phyloP scores from a whole-genome alignment of 768 basidiomycete genomes.

The Russula emetica region DNA sequence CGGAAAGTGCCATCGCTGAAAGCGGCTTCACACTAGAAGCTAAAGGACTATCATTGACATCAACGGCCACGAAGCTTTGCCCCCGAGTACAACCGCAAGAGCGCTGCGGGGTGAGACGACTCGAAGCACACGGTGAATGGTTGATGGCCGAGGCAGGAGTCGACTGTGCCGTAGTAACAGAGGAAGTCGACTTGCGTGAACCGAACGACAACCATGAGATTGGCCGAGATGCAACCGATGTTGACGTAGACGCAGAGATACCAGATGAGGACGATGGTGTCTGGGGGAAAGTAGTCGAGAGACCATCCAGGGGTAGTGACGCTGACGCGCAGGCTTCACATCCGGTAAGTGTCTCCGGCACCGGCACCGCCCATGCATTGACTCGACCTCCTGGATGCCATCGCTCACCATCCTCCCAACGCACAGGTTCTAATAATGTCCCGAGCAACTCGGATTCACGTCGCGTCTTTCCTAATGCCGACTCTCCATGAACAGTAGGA shows the following conservation, averaged over 20 bases:
- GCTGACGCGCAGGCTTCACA: conserved; percentile 22
- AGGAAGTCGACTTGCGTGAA: conserved; percentile 22
- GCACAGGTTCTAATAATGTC: conserved; percentile 14
- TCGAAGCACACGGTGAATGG: neutral
- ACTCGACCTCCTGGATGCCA: conserved; percentile 7
- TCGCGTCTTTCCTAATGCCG: conserved; percentile 10
- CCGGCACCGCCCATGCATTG: conserved; percentile 4
- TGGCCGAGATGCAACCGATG: conserved; percentile 18
- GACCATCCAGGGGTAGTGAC: conserved; percentile 12
- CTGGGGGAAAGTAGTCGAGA: conserved; percentile 1
- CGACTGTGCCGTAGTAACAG: conserved; percentile 11
- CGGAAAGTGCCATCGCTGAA: neutral
- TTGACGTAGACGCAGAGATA: conserved; percentile 3
- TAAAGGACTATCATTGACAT: conserved; percentile 25
- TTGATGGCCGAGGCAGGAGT: neutral
- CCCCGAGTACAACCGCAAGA: conserved; percentile 23
- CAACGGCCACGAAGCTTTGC: conserved; percentile 24
- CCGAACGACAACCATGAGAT: conserved; percentile 26
- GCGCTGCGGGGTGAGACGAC: conserved; percentile 5
- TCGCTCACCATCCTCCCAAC: conserved; percentile 22
- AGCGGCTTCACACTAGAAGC: conserved; percentile 1
- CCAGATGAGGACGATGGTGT: neutral
- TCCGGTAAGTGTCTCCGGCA: conserved; percentile 15
- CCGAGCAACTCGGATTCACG: conserved; percentile 22
- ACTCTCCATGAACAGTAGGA: conserved; percentile 8